Base-by-base conservation (phyloP, 371 early-diverging fungal species). In the Homolaphlyctis polyrhiza region DNA sequence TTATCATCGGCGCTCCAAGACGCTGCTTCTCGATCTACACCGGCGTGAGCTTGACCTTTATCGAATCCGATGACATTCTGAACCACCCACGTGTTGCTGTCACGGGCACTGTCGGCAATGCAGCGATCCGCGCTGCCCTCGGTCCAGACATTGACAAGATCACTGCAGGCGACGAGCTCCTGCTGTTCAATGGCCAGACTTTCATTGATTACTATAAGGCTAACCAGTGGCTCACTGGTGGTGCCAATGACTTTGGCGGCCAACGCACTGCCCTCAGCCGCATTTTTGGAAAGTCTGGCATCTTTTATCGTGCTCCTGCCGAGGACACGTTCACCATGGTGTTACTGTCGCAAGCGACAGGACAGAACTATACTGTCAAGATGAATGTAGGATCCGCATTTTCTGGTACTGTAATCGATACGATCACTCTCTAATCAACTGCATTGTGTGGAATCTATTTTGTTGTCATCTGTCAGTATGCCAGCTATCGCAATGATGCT, bases 211-310 rank as follows among this genome's bases (percentile, higher is more conserved):
- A 25, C n/a, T 47, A n/a, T 25, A 3, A 47, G 8, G 25, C 18
- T 3, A 47, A 47, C 47, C 47, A 47, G 47, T 47, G 18, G n/a
- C 3, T 2, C n/a, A 4, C 18, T 3, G 47, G 47, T 47, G 47
- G 47, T 18, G 47, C 47, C 47, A 47, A 47, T 25, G 28, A 55
- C 35, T 55, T 55, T 55, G 55, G 55, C 35, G 55, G 55, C 35
- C 4, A 11, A 3, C 55, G 55, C 28, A 13, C 21, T 27, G n/a
- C 13, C 11, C 55, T 55, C 47, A 25, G 25, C 47, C 2, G 2
- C 8, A 18, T 47, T 25, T n/a, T 4, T 25, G 18, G 3, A n/a
- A 3, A 2, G 8, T 3, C 3, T 47, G 47, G 47, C 47, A n/a
- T 25, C 8, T n/a, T 47, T 3, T n/a, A 47, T 18, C 47, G 3